Conservation (phyloP, 805 yeast species). For the Myxozyma udenii region DNA sequence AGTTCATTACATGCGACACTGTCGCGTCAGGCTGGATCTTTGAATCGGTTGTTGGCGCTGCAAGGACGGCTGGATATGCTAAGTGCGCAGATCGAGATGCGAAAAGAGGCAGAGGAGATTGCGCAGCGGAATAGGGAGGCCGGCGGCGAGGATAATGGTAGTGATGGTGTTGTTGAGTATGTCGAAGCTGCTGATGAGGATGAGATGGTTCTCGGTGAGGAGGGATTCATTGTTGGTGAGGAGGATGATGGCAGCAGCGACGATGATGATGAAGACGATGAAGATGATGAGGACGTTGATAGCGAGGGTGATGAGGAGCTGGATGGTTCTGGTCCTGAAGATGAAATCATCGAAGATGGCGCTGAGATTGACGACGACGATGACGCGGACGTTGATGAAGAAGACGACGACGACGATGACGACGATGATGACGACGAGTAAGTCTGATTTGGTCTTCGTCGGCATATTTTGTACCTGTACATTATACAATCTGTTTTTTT, state of each 20-base stretch:
- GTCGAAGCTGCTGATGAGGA: constrained; percentile 39
- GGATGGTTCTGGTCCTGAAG: constrained; percentile 33
- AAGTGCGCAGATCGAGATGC: constrained; percentile 67
- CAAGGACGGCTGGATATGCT: constrained; percentile 84
- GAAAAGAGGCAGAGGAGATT: constrained; percentile 46
- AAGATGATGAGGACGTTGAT: constrained; percentile 38
- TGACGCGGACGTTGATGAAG: constrained; percentile 21
- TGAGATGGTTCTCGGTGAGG: constrained; percentile 29
- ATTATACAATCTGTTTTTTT: not conserved
- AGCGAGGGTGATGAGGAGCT: constrained; percentile 37
- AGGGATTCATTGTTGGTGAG: constrained; percentile 49
- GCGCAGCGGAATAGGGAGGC: constrained; percentile 40
- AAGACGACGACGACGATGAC: constrained; percentile 9
- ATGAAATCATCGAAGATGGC: constrained; percentile 32
- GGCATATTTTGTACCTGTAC: not conserved
- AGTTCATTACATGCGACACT: constrained; percentile 59
- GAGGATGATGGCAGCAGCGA: constrained; percentile 41
- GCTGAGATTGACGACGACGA: constrained; percentile 30
- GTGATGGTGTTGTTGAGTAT: constrained; percentile 47
- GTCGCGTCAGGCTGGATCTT: constrained; percentile 50
- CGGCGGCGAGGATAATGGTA: constrained; percentile 38
- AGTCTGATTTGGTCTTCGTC: not conserved
- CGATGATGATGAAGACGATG: constrained; percentile 41
- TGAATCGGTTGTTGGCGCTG: constrained; percentile 69
- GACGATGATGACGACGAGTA: constrained; percentile 6